A percentile compares a stretch with the other conserved stretches of the same genome.
Evolutionary conservation across 2,329 filamentous ascomycete species (phyloP).

Genomic region (Xylariaceae sp.): DNA sequence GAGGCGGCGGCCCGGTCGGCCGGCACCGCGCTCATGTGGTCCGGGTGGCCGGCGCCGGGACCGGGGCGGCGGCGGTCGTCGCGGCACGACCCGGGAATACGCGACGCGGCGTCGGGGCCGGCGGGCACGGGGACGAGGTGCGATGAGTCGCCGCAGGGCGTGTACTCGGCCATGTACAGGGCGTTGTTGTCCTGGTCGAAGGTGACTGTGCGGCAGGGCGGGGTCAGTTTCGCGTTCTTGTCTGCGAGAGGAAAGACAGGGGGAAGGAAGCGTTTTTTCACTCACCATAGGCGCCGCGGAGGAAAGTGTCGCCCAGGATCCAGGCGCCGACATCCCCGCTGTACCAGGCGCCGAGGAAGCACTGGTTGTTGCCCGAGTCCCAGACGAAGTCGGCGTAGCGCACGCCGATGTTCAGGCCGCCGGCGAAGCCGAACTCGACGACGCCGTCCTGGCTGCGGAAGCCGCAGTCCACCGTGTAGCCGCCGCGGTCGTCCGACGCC

Average conservation of each 20-base stretch:
- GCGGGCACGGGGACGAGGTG: constrained; percentile 21
- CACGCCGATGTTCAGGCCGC: constrained; percentile 13
- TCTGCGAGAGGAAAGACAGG: not conserved
- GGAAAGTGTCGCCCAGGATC: constrained; percentile 25
- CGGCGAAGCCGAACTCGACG: constrained; percentile 40
- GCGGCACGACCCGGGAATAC: not conserved
- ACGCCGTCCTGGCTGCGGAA: constrained; percentile 29
- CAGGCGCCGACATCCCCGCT: constrained; percentile 15
- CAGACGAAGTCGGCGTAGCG: constrained; percentile 25
- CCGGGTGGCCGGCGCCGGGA: constrained; percentile 2
- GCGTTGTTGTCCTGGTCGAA: constrained; percentile 25
- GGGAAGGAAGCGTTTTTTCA: constrained; percentile 1
- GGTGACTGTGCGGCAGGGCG: constrained; percentile 11
- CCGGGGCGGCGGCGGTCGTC: constrained; percentile 1
- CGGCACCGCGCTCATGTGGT: not conserved
- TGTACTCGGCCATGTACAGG: constrained; percentile 23
- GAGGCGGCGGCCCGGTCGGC: not conserved
- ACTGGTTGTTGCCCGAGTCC: constrained; percentile 17
- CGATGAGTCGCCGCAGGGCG: constrained; percentile 14
- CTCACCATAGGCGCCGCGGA: constrained; percentile 25
- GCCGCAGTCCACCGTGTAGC: constrained; percentile 37
- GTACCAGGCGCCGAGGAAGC: constrained; percentile 20
- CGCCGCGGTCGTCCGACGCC: constrained; percentile 31
- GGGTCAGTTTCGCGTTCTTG: not conserved
- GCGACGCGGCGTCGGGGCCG: constrained; percentile 17